Evolutionary conservation across 495 filamentous ascomycete species (phyloP), one percentile per base, ranked within the genome.

Genomic region (Podospora fimiseda): DNA sequence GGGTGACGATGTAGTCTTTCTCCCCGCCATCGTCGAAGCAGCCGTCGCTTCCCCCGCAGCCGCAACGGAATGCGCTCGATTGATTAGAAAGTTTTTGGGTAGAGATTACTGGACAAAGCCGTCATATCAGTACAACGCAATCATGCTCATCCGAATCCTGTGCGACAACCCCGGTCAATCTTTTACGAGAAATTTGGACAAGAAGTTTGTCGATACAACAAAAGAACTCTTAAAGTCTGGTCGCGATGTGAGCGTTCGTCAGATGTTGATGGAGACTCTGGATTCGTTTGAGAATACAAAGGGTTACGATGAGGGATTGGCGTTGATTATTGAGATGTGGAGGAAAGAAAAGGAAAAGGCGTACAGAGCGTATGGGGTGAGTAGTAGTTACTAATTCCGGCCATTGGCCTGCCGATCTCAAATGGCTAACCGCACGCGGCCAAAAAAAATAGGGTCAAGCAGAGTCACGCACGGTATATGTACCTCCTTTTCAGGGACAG

Each of bases 101-200:
- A 80, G 78, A 38, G 86, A 91, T 42, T 79, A 85, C 64, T 67
- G 61, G 59, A 53, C 49, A 36, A 64, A 61, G 73, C 81, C 84
- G 16, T 80, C 87, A 52, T 80, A 83, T 37, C 93, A 97, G 70
- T 96, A 95, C 75, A 96, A 97, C 73, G 86, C 87, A 48, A 86
- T 97, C 59, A 99, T 97, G 94, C 77, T 99, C 45, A 80, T 91
- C 50, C 85, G 93, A 38, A 99, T 99, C 63, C 75, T 99, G 30
- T 75, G 79, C 50, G 91, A 97, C 65, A 96, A 99, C 67, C 93
- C 93, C 0, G 94, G 93, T 20, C 78, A 74, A 51, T 88, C 83
- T 14, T 97, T 99, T 65, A 93, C 91, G 9, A 78, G 85, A 51
- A 90, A 95, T 63, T 61, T 96, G 7, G 92, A 95, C 62, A 69